Base-by-base conservation (phyloP, 345 rosid genomes). In the Eucalyptus pumila region DNA sequence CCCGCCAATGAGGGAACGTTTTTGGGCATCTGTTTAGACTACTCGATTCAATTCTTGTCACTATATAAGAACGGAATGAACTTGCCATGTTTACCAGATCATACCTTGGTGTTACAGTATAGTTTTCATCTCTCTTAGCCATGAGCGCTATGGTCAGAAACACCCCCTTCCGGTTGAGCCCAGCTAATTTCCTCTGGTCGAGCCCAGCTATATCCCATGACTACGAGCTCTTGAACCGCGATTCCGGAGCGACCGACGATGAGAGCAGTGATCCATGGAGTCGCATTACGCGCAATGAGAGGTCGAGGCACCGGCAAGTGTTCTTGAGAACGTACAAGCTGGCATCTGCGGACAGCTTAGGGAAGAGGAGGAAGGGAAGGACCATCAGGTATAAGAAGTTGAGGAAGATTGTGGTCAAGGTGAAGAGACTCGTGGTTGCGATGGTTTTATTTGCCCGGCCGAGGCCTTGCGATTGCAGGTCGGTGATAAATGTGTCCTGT, bases 291-390 rank as follows among this genome's bases (percentile, higher is more conserved):
- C 3, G 94, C 80, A 88, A 90, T 14, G 90, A 88, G 86, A 90
- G 94, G 89, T 94, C 94, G 1, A 94, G 65, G 92, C 93, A 93
- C 24, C 90, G 96, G 91, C 95, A 86, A 91, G 90, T 94, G 30
- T 94, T 92, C 56, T 91, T 95, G 40, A 92, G 88, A 14, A 92
- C 94, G 1, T 95, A 94, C 90, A 93, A 88, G 91, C 86, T 95
- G 83, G 86, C 92, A 5, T 91, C 92, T 12, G 45, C 37, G 9
- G 91, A 90, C 67, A 90, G 50, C 34, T 80, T 89, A 80, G 87
- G 89, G 81, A 86, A 89, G 17, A 88, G 92, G 6, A 87, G 89
- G 83, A 76, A 37, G 83, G 24, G 45, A 42, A 76, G 47, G 45
- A 12, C 11, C 47, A 21, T 76, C 47, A 76, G 85, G 85, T 40